Evolutionary conservation across 2,329 filamentous ascomycete genomes (phyloP).

Genomic region (Venturia aucupariae): DNA sequence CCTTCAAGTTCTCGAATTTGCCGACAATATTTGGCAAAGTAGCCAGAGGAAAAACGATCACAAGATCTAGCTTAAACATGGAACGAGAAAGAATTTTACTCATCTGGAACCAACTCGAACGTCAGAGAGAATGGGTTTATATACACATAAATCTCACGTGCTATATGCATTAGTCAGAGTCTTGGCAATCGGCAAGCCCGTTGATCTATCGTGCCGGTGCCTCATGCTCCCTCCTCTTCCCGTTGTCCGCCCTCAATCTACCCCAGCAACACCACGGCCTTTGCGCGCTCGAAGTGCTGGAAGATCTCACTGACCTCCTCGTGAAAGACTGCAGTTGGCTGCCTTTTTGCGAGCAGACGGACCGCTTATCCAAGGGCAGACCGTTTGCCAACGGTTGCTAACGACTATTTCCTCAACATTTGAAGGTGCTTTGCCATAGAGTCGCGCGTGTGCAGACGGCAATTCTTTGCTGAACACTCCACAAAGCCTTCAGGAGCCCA

Average conservation of each 20-base stretch:
- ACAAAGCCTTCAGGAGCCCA: slow-evolving; percentile 25
- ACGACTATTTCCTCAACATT: neutral
- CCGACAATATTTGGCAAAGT: too few species aligned
- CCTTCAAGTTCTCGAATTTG: too few species aligned
- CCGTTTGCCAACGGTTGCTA: neutral
- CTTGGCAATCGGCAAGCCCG: neutral
- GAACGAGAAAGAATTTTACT: too few species aligned
- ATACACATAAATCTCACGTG: neutral
- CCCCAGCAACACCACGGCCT: slow-evolving; percentile 7
- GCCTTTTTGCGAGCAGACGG: slow-evolving; percentile 9
- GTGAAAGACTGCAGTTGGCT: slow-evolving; percentile 3
- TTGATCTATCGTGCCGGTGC: neutral
- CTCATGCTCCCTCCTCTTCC: neutral
- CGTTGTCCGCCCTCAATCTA: slow-evolving; percentile 1
- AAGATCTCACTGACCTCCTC: slow-evolving; percentile 3
- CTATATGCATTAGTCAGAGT: neutral
- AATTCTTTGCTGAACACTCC: slow-evolving; percentile 8
- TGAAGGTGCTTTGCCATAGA: neutral
- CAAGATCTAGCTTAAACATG: too few species aligned
- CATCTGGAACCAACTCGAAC: neutral
- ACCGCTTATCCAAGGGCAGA: neutral
- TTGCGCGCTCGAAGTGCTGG: slow-evolving; percentile 7
- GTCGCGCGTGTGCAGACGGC: neutral
- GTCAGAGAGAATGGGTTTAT: neutral
- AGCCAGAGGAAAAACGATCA: too few species aligned